Conservation (phyloP, 2,329 filamentous ascomycete genomes). For the Aspergillus sp. region DNA sequence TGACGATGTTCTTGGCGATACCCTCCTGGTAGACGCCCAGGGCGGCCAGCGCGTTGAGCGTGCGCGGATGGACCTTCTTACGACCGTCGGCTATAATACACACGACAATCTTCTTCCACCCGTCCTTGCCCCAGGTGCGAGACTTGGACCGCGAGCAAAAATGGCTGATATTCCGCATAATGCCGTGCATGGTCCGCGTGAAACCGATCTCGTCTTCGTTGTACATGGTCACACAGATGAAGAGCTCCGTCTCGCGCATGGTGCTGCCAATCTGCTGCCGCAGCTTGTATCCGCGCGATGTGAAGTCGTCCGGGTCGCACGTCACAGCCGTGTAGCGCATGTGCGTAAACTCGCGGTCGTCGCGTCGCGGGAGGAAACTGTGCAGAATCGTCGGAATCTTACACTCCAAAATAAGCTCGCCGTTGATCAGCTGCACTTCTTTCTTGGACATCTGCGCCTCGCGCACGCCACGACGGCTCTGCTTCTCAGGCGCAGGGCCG, state of each 20-base stretch:
- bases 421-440: constrained; percentile 94
- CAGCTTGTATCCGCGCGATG: constrained; percentile 82
- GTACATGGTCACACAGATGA: constrained; percentile 98
- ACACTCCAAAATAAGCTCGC: constrained; percentile 94
- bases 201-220: constrained; percentile 98
- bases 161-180: constrained; percentile 97
- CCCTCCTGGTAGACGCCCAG: constrained; percentile 98
- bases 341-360: constrained; percentile 95
- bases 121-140: constrained; percentile 92
- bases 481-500: constrained; percentile 80
- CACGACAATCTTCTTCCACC: constrained; percentile 99
- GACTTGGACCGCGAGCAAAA: constrained; percentile 92
- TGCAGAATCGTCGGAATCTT: constrained; percentile 98
- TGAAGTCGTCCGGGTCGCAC: constrained; percentile 93
- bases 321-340: constrained; percentile 99
- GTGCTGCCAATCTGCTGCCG: constrained; percentile 85
- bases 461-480: constrained; percentile 82
- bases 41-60: constrained; percentile 87
- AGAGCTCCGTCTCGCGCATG: constrained; percentile 84
- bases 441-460: constrained; percentile 86
- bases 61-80: constrained; percentile 88
- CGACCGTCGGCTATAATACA: constrained; percentile 95
- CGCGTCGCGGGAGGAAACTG: constrained; percentile 88
- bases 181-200: constrained; percentile 95
- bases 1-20: constrained; percentile 98